Evolutionary conservation across 1,139 yeast species (phyloP), one percentile per base, ranked within the genome.

Genomic region (Geotrichum bryndzae): DNA sequence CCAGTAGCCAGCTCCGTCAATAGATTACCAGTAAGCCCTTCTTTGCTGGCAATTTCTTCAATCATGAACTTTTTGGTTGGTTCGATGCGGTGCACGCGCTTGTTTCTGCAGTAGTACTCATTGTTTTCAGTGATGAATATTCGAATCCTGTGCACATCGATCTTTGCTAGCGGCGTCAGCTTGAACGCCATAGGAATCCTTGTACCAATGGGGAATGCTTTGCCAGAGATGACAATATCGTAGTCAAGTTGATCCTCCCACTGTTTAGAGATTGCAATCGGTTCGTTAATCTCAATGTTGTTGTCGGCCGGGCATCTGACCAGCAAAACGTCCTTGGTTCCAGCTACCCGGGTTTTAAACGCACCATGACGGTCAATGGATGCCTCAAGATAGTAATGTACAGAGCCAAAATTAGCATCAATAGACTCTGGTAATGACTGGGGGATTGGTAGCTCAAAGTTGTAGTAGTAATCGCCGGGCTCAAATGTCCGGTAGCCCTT

Each of bases 211-310:
- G 95, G 86, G 61, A 92, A 85, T 25, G 94, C 86, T 72, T 94
- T 94, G 25, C 97, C 88, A n/a, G 54, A 96, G 61, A 94, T 86
- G 35, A 90, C 86, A 58, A 94, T 90, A 71, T 94, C 97, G 71
- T 94, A 94, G 67, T 86, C 86, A 52, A 94, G 75, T 71, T 89
- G 91, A 71, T 89, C 92, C 73, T 94, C 98, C 99, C 99, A 94
- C 68, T 89, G 94, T 66, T 96, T 80, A 18, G 88, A 81, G 52
- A 94, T 91, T 5, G 91, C 90, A 60, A 94, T 94, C 0, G 99
- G 98, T 72, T 94, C 99, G 65, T 88, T 86, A 69, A 90, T 92
- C 72, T 94, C 98, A 52, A 87, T 81, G 60, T 90, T 88, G 54
- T 82, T 83, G 64, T 88, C 92, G 0, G 90, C 81, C 8, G 92